phyloP scores from a whole-genome alignment of 371 early-diverging fungal species.

The Actinomortierella wolfii region DNA sequence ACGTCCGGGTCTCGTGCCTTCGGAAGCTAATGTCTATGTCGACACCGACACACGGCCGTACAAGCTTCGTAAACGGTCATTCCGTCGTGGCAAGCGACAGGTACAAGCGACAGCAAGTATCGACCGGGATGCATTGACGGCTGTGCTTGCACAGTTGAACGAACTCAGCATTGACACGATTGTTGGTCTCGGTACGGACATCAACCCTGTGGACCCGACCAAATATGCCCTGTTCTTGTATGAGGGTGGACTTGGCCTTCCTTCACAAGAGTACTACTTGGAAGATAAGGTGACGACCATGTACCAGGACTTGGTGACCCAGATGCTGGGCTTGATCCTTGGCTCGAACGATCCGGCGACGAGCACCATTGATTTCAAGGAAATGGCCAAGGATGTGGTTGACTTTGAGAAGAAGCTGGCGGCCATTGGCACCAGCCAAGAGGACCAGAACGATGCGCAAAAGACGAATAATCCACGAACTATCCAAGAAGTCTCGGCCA shows the following conservation, averaged over 20 bases:
- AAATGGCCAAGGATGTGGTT: slow-evolving; percentile 52
- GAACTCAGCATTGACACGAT: slow-evolving; percentile 40
- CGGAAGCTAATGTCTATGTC: too few species aligned
- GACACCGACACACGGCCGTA: too few species aligned
- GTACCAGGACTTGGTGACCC: slow-evolving; percentile 46
- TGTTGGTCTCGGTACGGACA: slow-evolving; percentile 45
- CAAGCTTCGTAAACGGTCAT: too few species aligned
- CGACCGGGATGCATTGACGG: slow-evolving; percentile 20
- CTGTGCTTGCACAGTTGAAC: slow-evolving; percentile 27
- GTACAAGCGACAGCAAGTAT: not conserved
- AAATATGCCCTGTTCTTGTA: slow-evolving; percentile 46
- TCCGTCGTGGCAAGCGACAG: not conserved
- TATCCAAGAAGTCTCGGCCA: slow-evolving; percentile 44
- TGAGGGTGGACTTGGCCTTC: slow-evolving; percentile 60
- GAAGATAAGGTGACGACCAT: slow-evolving; percentile 50
- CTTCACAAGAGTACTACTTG: slow-evolving; percentile 61
- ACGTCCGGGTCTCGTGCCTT: too few species aligned
- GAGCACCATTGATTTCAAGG: slow-evolving; percentile 16
- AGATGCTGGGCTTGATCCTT: slow-evolving; percentile 38
- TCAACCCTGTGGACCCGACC: slow-evolving; percentile 59
- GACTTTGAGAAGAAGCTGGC: slow-evolving; percentile 62
- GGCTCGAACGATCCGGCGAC: not conserved
- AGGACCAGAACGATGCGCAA: slow-evolving; percentile 60
- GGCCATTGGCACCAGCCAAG: slow-evolving; percentile 42
- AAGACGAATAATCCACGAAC: slow-evolving; percentile 57